These are phyloP conservation scores for Stachybotrys chartarum DNA, from an alignment of 2,329 filamentous ascomycete species.

Conservation along the genomic window DNA sequence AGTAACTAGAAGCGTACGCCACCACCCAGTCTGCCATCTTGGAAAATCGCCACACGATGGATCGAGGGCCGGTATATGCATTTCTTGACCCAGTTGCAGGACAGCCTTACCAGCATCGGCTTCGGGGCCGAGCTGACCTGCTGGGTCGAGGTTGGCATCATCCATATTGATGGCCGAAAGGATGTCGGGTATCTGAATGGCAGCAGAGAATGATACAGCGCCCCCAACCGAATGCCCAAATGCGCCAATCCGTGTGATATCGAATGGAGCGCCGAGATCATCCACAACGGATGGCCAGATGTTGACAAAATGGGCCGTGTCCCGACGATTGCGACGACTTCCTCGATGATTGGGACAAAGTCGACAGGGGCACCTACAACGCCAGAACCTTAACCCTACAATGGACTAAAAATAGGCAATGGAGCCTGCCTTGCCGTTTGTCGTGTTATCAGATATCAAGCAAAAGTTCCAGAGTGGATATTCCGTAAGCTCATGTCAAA, in stretches of 20 bases:
- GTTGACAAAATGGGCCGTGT: constrained; percentile 9
- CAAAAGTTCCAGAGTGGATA: no score
- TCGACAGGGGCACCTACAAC: constrained; percentile 7
- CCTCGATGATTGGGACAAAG: background rate
- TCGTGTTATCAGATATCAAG: no score
- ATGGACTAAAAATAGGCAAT: no score
- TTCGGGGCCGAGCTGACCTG: constrained; percentile 3
- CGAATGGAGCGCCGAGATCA: constrained; percentile 9
- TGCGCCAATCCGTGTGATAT: constrained; percentile 8
- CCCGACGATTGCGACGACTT: background rate
- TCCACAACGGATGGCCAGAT: constrained; percentile 8
- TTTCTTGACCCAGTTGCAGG: constrained; percentile 11
- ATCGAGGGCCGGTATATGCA: constrained; percentile 7
- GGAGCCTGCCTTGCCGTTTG: no score
- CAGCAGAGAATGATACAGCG: constrained; percentile 8
- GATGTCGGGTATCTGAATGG: constrained; percentile 4
- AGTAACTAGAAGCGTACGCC: constrained; percentile 5
- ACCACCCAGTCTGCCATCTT: constrained; percentile 6
- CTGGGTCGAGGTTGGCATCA: constrained; percentile 6
- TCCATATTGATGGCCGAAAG: constrained; percentile 13
- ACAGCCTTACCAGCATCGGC: constrained; percentile 13
- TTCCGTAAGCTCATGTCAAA: no score
- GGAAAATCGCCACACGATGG: constrained; percentile 5
- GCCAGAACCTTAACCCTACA: constrained; percentile 18
- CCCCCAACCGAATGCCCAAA: constrained; percentile 16